phyloP scores from a whole-genome alignment of 768 basidiomycete species.

The Amanita rubescens region DNA sequence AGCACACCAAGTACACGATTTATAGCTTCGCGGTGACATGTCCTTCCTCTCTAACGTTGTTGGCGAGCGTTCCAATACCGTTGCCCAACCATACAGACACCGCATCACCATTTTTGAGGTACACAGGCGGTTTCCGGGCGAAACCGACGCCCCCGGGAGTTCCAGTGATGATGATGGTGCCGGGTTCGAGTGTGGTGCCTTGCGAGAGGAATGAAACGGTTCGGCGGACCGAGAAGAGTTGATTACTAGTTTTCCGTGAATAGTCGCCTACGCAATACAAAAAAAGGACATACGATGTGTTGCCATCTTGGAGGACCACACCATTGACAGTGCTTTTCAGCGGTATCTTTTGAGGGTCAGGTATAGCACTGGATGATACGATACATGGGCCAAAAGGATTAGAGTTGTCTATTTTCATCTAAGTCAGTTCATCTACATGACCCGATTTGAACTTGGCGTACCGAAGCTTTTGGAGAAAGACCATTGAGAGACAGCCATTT shows the following conservation, averaged over 20 bases:
- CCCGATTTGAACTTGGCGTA: slow-evolving; percentile 19
- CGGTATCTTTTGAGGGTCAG: slow-evolving; percentile 56
- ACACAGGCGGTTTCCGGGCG: slow-evolving; percentile 60
- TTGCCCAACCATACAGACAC: slow-evolving; percentile 60
- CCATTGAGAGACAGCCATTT: slow-evolving; percentile 81
- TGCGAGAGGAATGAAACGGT: slow-evolving; percentile 79
- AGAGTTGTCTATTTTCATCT: slow-evolving; percentile 40
- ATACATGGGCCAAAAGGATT: slow-evolving; percentile 79
- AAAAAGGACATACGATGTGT: slow-evolving; percentile 50
- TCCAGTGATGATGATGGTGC: slow-evolving; percentile 77
- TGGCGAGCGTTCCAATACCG: slow-evolving; percentile 76
- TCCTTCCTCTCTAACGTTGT: slow-evolving; percentile 68
- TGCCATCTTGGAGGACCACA: slow-evolving; percentile 64
- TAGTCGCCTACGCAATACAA: not conserved
- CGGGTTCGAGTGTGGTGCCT: slow-evolving; percentile 75
- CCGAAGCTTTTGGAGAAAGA: slow-evolving; percentile 84
- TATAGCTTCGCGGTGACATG: not conserved
- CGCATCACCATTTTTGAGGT: slow-evolving; percentile 67
- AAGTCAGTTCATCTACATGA: not conserved
- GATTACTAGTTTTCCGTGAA: slow-evolving; percentile 40
- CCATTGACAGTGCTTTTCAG: slow-evolving; percentile 66
- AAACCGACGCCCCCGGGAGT: slow-evolving; percentile 82
- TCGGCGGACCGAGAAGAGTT: slow-evolving; percentile 74
- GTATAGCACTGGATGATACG: slow-evolving; percentile 55
- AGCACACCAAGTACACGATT: not conserved